Base-by-base conservation (phyloP, 1,139 yeast species). In the Spathaspora sp. region DNA sequence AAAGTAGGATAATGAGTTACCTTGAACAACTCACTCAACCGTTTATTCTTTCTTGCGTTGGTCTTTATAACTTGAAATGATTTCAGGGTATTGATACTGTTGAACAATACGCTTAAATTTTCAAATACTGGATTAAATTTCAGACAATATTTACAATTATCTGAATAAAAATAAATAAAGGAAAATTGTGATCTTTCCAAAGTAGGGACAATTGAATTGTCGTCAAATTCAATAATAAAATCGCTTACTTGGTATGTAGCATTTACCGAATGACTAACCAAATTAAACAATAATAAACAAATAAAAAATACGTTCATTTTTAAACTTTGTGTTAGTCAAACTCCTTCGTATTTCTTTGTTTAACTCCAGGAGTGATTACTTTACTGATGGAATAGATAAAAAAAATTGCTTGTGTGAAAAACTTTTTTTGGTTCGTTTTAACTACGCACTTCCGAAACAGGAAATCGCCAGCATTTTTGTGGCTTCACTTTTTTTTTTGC, bases 211-310 rank as follows among this genome's bases (percentile, higher is more conserved):
- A 63, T 54, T 43, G 47, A 43, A 11, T 43, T 29, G 43, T 63
- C 67, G 26, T 47, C 52, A 36, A 65, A 52, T 42, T 58, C 62
- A 16, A 52, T 49, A 20, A 60, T 43, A 43, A 52, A 50, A 33
- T 44, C 42, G 9, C 38, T 31, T 13, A 31, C 36, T 15, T 40
- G 7, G 38, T 9, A n/a, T 15, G 29, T 25, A 24, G 34, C 20
- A 29, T 15, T 25, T 25, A 31, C 45, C 24, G 10, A 18, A 11
- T 24, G 43, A 23, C 41, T 54, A 44, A 59, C 63, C 18, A 62
- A 44, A 48, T 81, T 83, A 54, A 89, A 63, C 38, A 89, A 74
- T 65, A 75, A 72, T 36, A 89, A 64, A 6, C 95, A 83, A 10
- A 86, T 80, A 37, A 37, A 15, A 20, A 37, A 37, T 20, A 37